Conservation (phyloP, 345 rosid species). For the Trapa bicornis region DNA sequence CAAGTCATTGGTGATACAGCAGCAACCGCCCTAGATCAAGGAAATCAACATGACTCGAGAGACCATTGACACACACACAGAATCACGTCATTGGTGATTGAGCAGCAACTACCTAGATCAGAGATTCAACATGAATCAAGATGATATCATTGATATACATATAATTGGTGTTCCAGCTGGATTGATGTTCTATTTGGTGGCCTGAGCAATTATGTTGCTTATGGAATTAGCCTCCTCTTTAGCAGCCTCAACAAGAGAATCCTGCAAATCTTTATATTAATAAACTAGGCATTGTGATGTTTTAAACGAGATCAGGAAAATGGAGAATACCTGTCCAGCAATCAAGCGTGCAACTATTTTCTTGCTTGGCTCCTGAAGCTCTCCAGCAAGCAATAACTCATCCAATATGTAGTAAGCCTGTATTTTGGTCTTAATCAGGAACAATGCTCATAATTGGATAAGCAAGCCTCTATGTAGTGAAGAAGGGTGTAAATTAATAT, state of each 20-base stretch:
- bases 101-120: background rate
- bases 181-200: conserved; percentile 25
- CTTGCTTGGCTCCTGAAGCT: conserved; percentile 59
- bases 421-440: background rate
- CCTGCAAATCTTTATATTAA: conserved; percentile 20
- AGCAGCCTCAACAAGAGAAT: conserved; percentile 45
- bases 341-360: conserved; percentile 35
- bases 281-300: background rate
- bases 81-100: background rate
- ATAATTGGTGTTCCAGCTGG: conserved; percentile 1
- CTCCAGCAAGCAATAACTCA: conserved; percentile 47
- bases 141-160: conserved; percentile 14
- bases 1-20: background rate
- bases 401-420: conserved; percentile 54
- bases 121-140: conserved; percentile 14
- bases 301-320: background rate
- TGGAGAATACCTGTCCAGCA: conserved; percentile 32
- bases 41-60: conserved; percentile 15
- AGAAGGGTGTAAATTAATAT: background rate
- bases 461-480: background rate
- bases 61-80: conserved; percentile 8
- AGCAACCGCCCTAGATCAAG: background rate
- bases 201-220: conserved; percentile 42
- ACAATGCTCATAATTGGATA: background rate
- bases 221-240: conserved; percentile 46